Evolutionary conservation across 2,329 filamentous ascomycete species (phyloP).

Genomic region (Colletotrichum orchidophilum): DNA sequence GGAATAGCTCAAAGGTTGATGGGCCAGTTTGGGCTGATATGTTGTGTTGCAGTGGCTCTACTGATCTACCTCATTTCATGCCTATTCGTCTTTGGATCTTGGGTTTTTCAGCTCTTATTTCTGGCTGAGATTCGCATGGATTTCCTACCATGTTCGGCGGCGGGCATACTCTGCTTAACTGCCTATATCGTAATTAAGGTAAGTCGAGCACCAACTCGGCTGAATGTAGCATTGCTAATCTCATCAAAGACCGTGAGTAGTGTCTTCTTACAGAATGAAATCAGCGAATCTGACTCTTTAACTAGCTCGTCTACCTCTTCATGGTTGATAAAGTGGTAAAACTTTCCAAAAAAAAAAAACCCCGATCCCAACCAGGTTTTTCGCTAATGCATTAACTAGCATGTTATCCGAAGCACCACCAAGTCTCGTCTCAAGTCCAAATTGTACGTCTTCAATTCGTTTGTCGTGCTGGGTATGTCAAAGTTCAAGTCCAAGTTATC

Average conservation of each 20-base stretch:
- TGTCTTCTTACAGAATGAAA: not conserved
- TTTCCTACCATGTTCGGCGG: not conserved
- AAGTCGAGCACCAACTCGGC: not conserved
- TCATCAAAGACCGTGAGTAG: not conserved
- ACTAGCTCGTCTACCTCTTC: constrained; percentile 11
- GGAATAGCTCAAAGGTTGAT: not conserved
- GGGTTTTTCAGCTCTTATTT: not conserved
- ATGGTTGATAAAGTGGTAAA: constrained; percentile 16
- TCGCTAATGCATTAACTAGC: not conserved
- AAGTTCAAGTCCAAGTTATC: too few species aligned
- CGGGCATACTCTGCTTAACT: not conserved
- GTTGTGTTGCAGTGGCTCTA: not conserved
- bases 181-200: constrained; percentile 12
- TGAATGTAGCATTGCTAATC: not conserved
- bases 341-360: not conserved
- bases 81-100: constrained; percentile 4
- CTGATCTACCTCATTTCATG: not conserved
- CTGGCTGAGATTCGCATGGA: not conserved
- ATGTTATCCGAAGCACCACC: constrained; percentile 1
- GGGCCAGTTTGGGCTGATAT: not conserved
- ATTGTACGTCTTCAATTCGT: constrained; percentile 1
- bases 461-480: constrained; percentile 1
- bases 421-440: constrained; percentile 14
- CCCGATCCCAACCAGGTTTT: not conserved
- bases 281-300: not conserved